Base-by-base conservation (phyloP, 2,329 filamentous ascomycete species). In the Escovopsis sp. region DNA sequence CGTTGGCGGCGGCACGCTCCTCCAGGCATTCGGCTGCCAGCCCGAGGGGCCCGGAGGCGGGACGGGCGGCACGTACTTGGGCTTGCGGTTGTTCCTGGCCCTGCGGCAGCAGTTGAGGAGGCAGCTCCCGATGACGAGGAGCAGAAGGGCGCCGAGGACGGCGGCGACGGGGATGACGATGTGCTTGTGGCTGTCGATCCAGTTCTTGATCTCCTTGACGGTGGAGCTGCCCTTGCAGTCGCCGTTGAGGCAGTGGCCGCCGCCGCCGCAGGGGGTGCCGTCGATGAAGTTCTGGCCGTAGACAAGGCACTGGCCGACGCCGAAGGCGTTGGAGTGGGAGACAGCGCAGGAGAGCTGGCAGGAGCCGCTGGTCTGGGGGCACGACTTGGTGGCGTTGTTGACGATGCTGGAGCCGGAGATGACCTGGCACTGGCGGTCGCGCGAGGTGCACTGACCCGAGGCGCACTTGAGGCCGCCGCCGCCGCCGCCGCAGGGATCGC, bases 241-340 rank as follows among this genome's bases (percentile, higher is more conserved):
- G 36, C 91, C 91, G 53, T 88, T 89, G 41, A 60, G 58, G 61
- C 91, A 98, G 44, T 67, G 70, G 6, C 91, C 91, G 43, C 85
- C 85, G 15, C 82, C 83, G 41, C 77, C 72, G 58, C 91, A 98
- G 2, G 74, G 66, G 1, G 91, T 96, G 15, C 91, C 91, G 57
- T 98, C 91, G 28, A 96, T 68, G 63, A 94, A 96, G 63, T 93
- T 91, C 58, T 95, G 87, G 58, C 85, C 80, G 64, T 93, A 75
- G 19, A 73, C 73, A 46, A 82, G 80, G 61, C 86, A 94, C 7
- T 72, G 69, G 8, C 37, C 37, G 18, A 30, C 26, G n/a, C 44
- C 44, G 36, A 45, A 43, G 4, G 41, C 34, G 18, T 26, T 19
- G 11, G 33, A 26, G 28, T 30, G 28, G 15, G 38, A 38, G 23